phyloP scores from a whole-genome alignment of 1,139 yeast species.

The Geotrichum restrictum region DNA sequence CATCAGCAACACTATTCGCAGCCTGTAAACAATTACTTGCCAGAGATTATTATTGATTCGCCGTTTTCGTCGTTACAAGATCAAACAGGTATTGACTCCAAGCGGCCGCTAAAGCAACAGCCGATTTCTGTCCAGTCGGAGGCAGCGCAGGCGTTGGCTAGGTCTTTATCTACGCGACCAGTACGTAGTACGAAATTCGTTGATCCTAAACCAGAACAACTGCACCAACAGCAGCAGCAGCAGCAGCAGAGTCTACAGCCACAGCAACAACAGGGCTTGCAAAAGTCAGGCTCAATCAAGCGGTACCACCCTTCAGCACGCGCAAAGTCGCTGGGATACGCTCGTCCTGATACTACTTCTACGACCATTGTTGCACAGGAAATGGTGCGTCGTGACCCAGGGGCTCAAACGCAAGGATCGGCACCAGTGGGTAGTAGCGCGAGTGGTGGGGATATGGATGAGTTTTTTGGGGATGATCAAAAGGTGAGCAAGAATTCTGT shows the following conservation, averaged over 20 bases:
- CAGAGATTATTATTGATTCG: constrained; percentile 1
- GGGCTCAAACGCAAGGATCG: constrained; percentile 12
- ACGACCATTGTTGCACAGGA: constrained; percentile 22
- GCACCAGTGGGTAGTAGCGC: constrained; percentile 27
- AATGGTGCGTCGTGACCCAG: constrained; percentile 20
- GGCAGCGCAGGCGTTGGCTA: constrained; percentile 7
- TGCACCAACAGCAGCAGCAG: constrained; percentile 7
- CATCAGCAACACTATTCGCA: constrained; percentile 18
- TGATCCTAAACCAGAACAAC: background rate
- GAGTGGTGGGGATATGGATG: too few relatives aligned
- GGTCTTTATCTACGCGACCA: constrained; percentile 11
- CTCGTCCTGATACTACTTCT: constrained; percentile 45
- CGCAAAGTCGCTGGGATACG: constrained; percentile 83
- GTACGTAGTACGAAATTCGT: too few relatives aligned
- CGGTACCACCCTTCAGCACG: constrained; percentile 78
- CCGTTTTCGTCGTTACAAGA: background rate
- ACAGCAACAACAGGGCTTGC: constrained; percentile 5
- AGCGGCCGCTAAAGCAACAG: too few relatives aligned
- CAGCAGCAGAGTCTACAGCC: constrained; percentile 2
- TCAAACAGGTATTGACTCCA: too few relatives aligned
- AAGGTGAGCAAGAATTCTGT: constrained; percentile 16
- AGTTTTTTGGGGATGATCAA: constrained; percentile 2
- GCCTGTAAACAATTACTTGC: constrained; percentile 13
- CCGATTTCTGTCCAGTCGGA: constrained; percentile 1
- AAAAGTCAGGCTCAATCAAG: constrained; percentile 25